A percentile compares a stretch with the other conserved stretches of the same genome.
These are phyloP conservation scores for Clavispora phyllophila DNA, from an alignment of 805 yeast genomes.

Conservation along the genomic window DNA sequence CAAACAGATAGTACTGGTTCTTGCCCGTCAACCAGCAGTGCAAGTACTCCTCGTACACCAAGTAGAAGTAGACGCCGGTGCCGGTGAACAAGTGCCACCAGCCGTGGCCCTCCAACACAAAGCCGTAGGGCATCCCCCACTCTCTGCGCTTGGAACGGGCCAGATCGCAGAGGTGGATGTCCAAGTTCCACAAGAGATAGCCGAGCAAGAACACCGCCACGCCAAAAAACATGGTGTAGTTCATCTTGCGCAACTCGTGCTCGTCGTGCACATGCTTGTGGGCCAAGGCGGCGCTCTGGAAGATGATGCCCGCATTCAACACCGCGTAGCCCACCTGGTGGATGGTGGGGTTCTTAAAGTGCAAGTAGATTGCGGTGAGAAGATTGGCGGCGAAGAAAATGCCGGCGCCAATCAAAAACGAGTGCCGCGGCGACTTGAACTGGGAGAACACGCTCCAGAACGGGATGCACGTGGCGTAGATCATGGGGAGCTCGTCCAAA, in stretches of 20 bases:
- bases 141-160: constrained; percentile 57
- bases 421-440: constrained; percentile 36
- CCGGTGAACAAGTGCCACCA: constrained; percentile 97
- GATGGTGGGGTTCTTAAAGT: constrained; percentile 74
- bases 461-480: constrained; percentile 94
- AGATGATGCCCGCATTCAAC: constrained; percentile 69
- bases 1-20: constrained; percentile 51
- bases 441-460: constrained; percentile 78
- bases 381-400: constrained; percentile 50
- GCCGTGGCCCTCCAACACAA: constrained; percentile 85
- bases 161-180: constrained; percentile 67
- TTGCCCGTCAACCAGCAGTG: constrained; percentile 59
- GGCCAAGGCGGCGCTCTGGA: constrained; percentile 52
- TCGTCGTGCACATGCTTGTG: constrained; percentile 47
- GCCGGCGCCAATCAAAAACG: constrained; percentile 42
- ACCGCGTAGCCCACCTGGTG: constrained; percentile 84
- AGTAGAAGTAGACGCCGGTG: constrained; percentile 79
- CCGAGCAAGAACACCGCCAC: constrained; percentile 64
- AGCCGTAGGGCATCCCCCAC: constrained; percentile 80
- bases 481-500: constrained; percentile 96
- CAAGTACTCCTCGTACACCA: constrained; percentile 72
- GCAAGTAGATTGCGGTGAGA: constrained; percentile 68
- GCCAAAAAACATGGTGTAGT: constrained; percentile 54
- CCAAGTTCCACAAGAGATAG: constrained; percentile 83
- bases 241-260: constrained; percentile 44